Evolutionary conservation across 164 flowering plant genomes (phyloP).

Genomic region (Berberis vulgaris): DNA sequence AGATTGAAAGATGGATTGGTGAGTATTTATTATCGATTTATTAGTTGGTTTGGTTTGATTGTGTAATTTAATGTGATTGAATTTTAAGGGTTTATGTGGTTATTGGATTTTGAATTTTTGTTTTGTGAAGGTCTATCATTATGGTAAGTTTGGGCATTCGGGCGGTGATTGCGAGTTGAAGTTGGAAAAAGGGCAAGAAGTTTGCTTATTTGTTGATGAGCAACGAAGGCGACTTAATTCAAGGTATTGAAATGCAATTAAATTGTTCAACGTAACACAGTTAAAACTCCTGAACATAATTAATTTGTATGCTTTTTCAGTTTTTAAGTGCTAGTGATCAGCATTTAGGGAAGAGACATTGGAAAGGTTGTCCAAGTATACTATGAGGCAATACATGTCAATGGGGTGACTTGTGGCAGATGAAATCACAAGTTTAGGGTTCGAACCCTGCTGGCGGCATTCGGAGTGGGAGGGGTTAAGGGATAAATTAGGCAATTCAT

Average conservation of each 20-base stretch:
- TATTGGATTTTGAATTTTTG: not conserved
- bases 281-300: too few relatives aligned
- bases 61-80: not conserved
- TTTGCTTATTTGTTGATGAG: slow-evolving; percentile 47
- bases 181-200: slow-evolving; percentile 38
- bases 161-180: slow-evolving; percentile 17
- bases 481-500: too few relatives aligned
- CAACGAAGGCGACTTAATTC: slow-evolving; percentile 65
- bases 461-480: too few relatives aligned
- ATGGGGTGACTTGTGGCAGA: too few relatives aligned
- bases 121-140: slow-evolving; percentile 54
- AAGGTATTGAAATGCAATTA: slow-evolving; percentile 26
- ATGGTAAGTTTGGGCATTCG: slow-evolving; percentile 44
- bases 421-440: too few relatives aligned
- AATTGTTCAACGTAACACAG: too few relatives aligned
- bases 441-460: too few relatives aligned
- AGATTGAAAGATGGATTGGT: slow-evolving; percentile 71
- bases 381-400: too few relatives aligned
- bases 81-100: not conserved
- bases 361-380: too few relatives aligned
- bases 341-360: too few relatives aligned
- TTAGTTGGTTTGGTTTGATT: not conserved
- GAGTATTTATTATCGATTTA: slow-evolving; percentile 1
- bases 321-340: too few relatives aligned
- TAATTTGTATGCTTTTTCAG: too few relatives aligned